Percentiles rank a stretch among this genome's conserved stretches.
Evolutionary conservation across 768 basidiomycete genomes (phyloP).

Genomic region (Naganishia onofrii): DNA sequence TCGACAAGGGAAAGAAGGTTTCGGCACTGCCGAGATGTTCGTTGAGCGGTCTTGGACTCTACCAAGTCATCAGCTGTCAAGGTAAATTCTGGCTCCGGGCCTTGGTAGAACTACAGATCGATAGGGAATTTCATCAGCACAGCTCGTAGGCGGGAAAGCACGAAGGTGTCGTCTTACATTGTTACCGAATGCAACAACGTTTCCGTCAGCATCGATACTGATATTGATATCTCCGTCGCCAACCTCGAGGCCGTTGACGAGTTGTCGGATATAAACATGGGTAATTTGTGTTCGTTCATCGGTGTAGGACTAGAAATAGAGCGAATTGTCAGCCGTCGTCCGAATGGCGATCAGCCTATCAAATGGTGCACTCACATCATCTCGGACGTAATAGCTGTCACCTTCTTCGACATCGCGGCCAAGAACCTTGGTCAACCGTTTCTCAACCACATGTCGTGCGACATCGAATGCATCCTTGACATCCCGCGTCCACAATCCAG

Average conservation of each 20-base stretch:
- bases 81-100: constrained; percentile 55
- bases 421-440: constrained; percentile 28
- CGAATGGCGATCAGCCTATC: neutral
- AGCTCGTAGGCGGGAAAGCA: neutral
- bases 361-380: constrained; percentile 46
- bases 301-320: constrained; percentile 60
- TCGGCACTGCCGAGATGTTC: constrained; percentile 13
- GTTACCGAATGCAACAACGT: constrained; percentile 79
- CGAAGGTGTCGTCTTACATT: constrained; percentile 55
- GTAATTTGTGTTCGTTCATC: constrained; percentile 81
- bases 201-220: constrained; percentile 75
- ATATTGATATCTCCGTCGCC: constrained; percentile 88
- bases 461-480: constrained; percentile 37
- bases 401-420: constrained; percentile 36
- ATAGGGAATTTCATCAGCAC: neutral
- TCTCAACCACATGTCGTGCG: constrained; percentile 36
- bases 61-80: neutral
- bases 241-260: constrained; percentile 81
- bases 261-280: constrained; percentile 82
- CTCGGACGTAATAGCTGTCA: constrained; percentile 46
- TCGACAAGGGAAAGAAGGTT: neutral
- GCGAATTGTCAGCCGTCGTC: neutral
- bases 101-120: constrained; percentile 70
- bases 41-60: neutral
- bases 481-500: constrained; percentile 13